phyloP scores from a whole-genome alignment of 805 yeast species.

The Sungouiozyma intestinalis region DNA sequence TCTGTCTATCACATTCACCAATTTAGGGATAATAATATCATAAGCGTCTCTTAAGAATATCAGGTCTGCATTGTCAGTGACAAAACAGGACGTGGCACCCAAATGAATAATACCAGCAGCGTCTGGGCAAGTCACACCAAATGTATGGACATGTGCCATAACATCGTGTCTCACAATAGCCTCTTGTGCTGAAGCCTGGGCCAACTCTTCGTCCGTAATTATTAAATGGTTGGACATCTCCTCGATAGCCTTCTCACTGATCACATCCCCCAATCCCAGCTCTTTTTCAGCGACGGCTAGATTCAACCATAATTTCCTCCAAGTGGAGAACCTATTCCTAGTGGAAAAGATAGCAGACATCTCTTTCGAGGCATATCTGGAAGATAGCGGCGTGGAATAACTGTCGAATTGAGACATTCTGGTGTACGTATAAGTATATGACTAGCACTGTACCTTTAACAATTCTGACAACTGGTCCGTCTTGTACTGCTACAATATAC shows the following conservation, averaged over 20 bases:
- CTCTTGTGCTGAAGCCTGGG: constrained; percentile 81
- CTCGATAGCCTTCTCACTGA: constrained; percentile 84
- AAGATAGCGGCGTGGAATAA: constrained; percentile 86
- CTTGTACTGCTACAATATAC: too few species aligned
- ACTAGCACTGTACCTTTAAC: too few species aligned
- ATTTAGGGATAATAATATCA: constrained; percentile 84
- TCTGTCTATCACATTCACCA: constrained; percentile 91
- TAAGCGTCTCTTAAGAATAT: constrained; percentile 94
- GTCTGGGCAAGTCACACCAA: constrained; percentile 84
- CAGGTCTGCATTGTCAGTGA: constrained; percentile 95
- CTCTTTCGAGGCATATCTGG: constrained; percentile 96
- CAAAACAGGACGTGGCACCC: constrained; percentile 97
- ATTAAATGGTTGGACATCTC: constrained; percentile 69
- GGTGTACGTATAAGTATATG: too few species aligned
- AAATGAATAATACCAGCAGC: constrained; percentile 97
- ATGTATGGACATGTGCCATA: constrained; percentile 97
- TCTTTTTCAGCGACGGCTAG: constrained; percentile 93
- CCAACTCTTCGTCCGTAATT: constrained; percentile 90
- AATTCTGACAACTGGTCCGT: too few species aligned
- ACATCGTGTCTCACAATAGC: constrained; percentile 98
- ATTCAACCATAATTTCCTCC: constrained; percentile 96
- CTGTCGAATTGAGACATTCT: constrained; percentile 43
- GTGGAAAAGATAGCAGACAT: constrained; percentile 89
- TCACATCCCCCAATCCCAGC: constrained; percentile 71
- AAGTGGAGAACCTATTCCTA: constrained; percentile 90